Evolutionary conservation across 352 stramenopile species (phyloP).

Genomic region (Pythium rishiriense): DNA sequence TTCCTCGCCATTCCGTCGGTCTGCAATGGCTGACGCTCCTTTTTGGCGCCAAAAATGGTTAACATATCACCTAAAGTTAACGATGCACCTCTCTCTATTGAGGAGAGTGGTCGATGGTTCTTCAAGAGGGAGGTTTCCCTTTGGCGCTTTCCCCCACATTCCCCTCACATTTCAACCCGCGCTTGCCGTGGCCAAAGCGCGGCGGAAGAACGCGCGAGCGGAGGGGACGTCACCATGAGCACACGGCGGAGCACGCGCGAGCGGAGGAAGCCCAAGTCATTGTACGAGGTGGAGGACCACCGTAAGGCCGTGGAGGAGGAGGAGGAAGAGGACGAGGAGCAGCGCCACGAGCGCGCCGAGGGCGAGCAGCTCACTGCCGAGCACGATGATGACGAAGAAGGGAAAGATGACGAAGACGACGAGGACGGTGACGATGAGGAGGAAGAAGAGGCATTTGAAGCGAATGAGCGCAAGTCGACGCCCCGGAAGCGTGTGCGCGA

Average conservation of each 20-base stretch:
- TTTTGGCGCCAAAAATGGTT: constrained; percentile 21
- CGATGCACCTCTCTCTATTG: constrained; percentile 10
- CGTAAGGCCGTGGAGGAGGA: constrained; percentile 30
- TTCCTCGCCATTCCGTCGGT: constrained; percentile 22
- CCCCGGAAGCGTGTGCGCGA: constrained; percentile 13
- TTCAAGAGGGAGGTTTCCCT: constrained; percentile 51
- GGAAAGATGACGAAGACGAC: constrained; percentile 24
- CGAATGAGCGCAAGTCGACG: constrained; percentile 30
- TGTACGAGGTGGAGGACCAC: constrained; percentile 71
- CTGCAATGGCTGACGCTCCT: background rate
- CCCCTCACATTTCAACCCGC: constrained; percentile 29
- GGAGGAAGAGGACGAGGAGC: constrained; percentile 26
- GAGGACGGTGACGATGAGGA: constrained; percentile 32
- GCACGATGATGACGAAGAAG: constrained; percentile 34
- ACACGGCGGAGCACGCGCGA: constrained; percentile 59
- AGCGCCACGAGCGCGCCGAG: background rate
- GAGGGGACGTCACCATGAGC: constrained; percentile 31
- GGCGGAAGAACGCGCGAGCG: constrained; percentile 3
- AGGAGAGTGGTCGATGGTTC: constrained; percentile 12
- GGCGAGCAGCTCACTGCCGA: constrained; percentile 17
- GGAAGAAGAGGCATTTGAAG: constrained; percentile 24
- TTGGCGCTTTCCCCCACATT: constrained; percentile 11
- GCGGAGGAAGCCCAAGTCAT: constrained; percentile 60
- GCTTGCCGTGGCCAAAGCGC: background rate
- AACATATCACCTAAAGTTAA: constrained; percentile 18